Evolutionary conservation across 2,329 filamentous ascomycete species (phyloP), one percentile per base, ranked within the genome.

Genomic region (Camillea tinctor): DNA sequence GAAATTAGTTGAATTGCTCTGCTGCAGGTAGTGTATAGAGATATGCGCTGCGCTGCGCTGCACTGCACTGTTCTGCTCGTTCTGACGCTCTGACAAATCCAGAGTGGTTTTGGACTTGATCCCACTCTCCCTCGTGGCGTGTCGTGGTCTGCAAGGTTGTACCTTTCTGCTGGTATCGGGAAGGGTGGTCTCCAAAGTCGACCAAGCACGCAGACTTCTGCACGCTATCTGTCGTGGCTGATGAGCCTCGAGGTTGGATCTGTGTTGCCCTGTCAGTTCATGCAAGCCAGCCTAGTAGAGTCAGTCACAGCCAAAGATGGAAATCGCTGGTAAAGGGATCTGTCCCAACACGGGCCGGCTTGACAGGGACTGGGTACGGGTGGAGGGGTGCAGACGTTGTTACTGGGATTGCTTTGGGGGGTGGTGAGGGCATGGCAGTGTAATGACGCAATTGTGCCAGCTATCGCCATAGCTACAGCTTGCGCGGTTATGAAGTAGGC

Each of bases 241-340:
- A 48, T 60, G 59, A 58, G 57, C 57, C 58, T 63, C 56, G 48
- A 59, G 61, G 52, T 63, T 54, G 48, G 62, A 61, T 65, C 63
- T 69, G 61, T 66, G 59, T 61, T 61, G 57, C 62, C 61, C 58
- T 64, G 60, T 68, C 64, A 69, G 66, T 68, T 65, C 62, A 68
- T 66, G 67, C 66, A 66, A 61, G 62, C 62, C 60, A 64, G 59
- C 60, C 62, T 62, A 59, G 64, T 60, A 63, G 61, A 62, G 63
- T 63, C 48, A 63, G 60, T 60, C 62, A 57, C 59, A 57, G 62
- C 62, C 63, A 62, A 64, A 60, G 59, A 44, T 44, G 36, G 17
- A 44, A 44, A 44, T 44, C 36, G 17, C 36, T 17, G 36, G 36
- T 44, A 44, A 17, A 44, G 36, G 36, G 36, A 11, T 44, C 36